Conservation (phyloP, 148 eudicot genomes). For the Arctostaphylos glauca region DNA sequence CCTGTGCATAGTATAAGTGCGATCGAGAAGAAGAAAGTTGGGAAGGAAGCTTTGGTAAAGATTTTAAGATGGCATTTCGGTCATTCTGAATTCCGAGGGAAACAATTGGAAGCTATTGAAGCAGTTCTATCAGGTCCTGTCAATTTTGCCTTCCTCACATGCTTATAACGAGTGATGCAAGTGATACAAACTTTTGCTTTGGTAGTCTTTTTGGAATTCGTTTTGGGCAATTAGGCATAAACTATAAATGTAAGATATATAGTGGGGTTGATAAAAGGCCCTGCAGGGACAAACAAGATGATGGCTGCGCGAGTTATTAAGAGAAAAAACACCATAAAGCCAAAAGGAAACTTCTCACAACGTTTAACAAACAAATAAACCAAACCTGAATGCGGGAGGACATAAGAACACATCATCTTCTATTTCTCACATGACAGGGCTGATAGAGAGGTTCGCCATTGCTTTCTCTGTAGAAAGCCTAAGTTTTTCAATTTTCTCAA, state of each 20-base stretch:
- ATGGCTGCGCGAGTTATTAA: background rate
- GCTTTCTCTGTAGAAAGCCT: background rate
- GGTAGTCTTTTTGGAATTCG: background rate
- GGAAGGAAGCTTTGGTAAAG: slow-evolving; percentile 77
- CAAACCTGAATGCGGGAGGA: background rate
- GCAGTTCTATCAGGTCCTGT: slow-evolving; percentile 78
- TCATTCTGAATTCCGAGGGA: slow-evolving; percentile 80
- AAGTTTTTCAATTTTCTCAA: background rate
- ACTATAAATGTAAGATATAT: background rate
- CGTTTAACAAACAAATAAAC: background rate
- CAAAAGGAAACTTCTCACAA: background rate
- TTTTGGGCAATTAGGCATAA: background rate
- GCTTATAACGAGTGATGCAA: background rate
- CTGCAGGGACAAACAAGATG: background rate
- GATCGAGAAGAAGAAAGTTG: slow-evolving; percentile 39
- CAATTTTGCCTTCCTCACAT: background rate
- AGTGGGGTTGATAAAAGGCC: background rate
- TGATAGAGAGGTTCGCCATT: background rate
- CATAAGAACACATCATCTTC: background rate
- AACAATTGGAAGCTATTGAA: slow-evolving; percentile 87
- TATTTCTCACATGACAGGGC: background rate
- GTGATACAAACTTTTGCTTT: background rate
- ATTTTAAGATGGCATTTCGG: slow-evolving; percentile 96
- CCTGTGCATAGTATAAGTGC: slow-evolving; percentile 49
- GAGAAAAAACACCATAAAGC: background rate